phyloP scores from a whole-genome alignment of 2,329 filamentous ascomycete species.

The Aspergillus ruber region DNA sequence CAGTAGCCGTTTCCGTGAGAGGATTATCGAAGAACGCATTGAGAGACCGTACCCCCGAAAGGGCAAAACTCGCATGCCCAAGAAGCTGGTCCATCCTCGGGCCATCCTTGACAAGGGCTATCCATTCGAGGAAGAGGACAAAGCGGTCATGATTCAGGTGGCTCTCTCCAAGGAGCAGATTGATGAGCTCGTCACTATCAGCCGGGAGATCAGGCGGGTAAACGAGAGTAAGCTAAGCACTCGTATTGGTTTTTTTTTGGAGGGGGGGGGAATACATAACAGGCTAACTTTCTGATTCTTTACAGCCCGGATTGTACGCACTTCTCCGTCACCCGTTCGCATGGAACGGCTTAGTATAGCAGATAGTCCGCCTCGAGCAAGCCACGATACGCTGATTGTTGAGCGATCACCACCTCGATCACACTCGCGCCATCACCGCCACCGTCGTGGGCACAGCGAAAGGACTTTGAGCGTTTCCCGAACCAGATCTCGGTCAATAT shows the following conservation, averaged over 20 bases:
- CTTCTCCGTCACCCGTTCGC: slow-evolving; percentile 18
- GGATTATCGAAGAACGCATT: slow-evolving; percentile 23
- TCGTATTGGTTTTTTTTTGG: slow-evolving; percentile 3
- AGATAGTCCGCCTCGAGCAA: slow-evolving; percentile 23
- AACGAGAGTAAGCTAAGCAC: slow-evolving; percentile 24
- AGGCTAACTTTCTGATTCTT: slow-evolving; percentile 3
- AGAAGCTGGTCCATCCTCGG: slow-evolving; percentile 68
- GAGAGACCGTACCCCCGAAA: slow-evolving; percentile 62
- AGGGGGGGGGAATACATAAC: background rate
- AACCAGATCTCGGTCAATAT: slow-evolving; percentile 30
- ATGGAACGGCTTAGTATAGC: slow-evolving; percentile 10
- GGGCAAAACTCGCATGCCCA: slow-evolving; percentile 84
- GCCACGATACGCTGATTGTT: slow-evolving; percentile 26
- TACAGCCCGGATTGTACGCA: slow-evolving; percentile 19
- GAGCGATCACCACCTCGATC: slow-evolving; percentile 24
- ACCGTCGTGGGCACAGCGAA: slow-evolving; percentile 21
- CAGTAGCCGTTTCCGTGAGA: slow-evolving; percentile 29
- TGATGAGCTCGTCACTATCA: slow-evolving; percentile 77
- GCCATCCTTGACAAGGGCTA: slow-evolving; percentile 81
- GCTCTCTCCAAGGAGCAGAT: slow-evolving; percentile 87
- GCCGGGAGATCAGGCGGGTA: slow-evolving; percentile 52
- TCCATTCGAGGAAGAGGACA: slow-evolving; percentile 76
- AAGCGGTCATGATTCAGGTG: slow-evolving; percentile 72
- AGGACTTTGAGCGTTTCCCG: slow-evolving; percentile 23
- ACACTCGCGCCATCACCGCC: slow-evolving; percentile 19